Percentiles rank a stretch among this genome's conserved stretches.
phyloP scores from a whole-genome alignment of 495 filamentous ascomycete genomes.

The Staphylotrichum tortipilum region DNA sequence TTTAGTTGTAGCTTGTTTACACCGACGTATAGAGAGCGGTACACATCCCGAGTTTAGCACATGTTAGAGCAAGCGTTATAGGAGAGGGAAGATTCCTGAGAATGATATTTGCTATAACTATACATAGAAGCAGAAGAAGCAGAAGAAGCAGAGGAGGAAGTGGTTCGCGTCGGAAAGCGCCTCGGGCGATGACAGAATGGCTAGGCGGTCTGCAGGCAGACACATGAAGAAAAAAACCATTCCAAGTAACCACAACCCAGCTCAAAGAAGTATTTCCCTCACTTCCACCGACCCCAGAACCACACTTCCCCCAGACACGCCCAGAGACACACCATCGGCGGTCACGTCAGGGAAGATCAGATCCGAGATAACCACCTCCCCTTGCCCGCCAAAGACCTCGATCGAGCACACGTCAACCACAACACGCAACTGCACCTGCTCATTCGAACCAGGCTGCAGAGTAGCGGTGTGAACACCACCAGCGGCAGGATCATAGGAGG shows the following conservation, averaged over 20 bases:
- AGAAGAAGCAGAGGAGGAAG: too few relatives aligned
- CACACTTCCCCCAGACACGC: background rate
- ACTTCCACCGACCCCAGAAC: background rate
- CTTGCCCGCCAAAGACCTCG: background rate
- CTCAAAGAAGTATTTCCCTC: background rate
- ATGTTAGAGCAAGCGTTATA: too few relatives aligned
- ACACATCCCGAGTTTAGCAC: too few relatives aligned
- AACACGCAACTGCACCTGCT: background rate
- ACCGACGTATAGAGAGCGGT: too few relatives aligned
- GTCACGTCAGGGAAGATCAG: background rate
- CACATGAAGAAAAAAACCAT: too few relatives aligned
- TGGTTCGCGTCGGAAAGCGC: too few relatives aligned
- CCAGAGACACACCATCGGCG: background rate
- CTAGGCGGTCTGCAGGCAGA: too few relatives aligned
- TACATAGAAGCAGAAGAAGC: too few relatives aligned
- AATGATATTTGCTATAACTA: too few relatives aligned
- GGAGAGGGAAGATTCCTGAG: too few relatives aligned
- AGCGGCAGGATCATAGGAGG: background rate
- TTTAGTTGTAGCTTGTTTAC: too few relatives aligned
- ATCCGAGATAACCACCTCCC: background rate
- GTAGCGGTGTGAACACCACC: background rate
- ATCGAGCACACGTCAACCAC: background rate
- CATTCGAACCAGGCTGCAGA: background rate
- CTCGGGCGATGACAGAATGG: too few relatives aligned
- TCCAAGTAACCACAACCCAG: background rate